Conservation (phyloP, 495 filamentous ascomycete genomes). For the Chaetomium tenue region DNA sequence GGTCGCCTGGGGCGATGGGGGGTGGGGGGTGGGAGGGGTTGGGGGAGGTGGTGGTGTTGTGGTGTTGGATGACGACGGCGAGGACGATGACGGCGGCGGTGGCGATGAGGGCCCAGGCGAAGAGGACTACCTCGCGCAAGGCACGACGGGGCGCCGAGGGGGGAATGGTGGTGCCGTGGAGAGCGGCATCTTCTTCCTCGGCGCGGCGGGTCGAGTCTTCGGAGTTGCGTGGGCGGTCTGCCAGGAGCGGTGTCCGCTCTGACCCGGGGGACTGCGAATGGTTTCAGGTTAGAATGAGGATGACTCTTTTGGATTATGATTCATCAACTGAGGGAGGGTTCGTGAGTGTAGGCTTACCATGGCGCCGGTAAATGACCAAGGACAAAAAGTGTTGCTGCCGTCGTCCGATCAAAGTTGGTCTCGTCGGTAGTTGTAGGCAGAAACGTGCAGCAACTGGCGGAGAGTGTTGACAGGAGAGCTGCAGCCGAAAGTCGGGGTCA, state of each 20-base stretch:
- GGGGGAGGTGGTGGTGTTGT: constrained; percentile 37
- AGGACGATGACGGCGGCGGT: constrained; percentile 74
- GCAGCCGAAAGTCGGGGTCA: neutral
- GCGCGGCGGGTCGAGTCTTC: constrained; percentile 29
- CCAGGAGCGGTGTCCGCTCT: constrained; percentile 38
- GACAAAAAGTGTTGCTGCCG: neutral
- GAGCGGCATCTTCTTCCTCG: constrained; percentile 36
- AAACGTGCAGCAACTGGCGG: neutral
- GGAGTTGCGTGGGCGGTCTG: constrained; percentile 26
- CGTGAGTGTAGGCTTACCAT: constrained; percentile 14
- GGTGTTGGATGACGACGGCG: constrained; percentile 70
- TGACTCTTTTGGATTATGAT: neutral
- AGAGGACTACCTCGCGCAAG: constrained; percentile 63
- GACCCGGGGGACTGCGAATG: constrained; percentile 18
- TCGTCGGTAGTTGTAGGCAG: neutral
- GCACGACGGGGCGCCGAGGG: constrained; percentile 17
- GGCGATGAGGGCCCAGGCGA: constrained; percentile 85
- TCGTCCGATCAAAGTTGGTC: neutral
- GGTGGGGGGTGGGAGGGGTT: constrained; percentile 7
- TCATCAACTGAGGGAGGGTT: neutral
- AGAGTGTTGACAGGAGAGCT: neutral
- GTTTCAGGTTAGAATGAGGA: neutral
- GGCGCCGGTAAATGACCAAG: neutral
- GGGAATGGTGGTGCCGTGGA: constrained; percentile 19
- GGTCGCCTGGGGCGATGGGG: constrained; percentile 17